phyloP scores from a whole-genome alignment of 2,329 filamentous ascomycete species.

The Clonostachys rosea region DNA sequence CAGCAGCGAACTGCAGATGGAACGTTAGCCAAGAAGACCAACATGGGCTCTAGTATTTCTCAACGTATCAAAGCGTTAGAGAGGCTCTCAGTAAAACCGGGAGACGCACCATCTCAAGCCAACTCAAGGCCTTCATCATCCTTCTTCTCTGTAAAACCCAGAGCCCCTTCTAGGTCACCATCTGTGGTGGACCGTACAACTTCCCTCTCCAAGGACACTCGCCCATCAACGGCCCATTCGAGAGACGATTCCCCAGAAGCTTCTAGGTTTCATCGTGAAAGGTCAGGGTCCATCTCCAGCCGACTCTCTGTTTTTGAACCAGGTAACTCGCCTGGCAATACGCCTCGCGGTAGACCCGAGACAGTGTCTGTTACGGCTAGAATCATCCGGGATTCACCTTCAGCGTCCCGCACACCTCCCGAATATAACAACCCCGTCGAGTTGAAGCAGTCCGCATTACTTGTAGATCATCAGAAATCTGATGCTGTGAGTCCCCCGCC shows the following conservation, averaged over 20 bases:
- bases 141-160: slow-evolving; percentile 52
- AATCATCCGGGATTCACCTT: slow-evolving; percentile 65
- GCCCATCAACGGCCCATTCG: slow-evolving; percentile 25
- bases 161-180: slow-evolving; percentile 37
- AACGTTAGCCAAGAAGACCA: slow-evolving; percentile 58
- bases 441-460: slow-evolving; percentile 53
- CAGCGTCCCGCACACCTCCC: slow-evolving; percentile 17
- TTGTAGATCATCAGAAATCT: slow-evolving; percentile 46
- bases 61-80: slow-evolving; percentile 92
- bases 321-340: slow-evolving; percentile 14
- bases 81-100: slow-evolving; percentile 54
- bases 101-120: slow-evolving; percentile 12
- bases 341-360: slow-evolving; percentile 52
- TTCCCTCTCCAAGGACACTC: slow-evolving; percentile 21
- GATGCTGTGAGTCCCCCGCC: background rate
- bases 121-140: slow-evolving; percentile 42
- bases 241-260: slow-evolving; percentile 42
- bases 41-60: slow-evolving; percentile 85
- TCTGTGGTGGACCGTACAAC: slow-evolving; percentile 38
- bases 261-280: slow-evolving; percentile 22
- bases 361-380: slow-evolving; percentile 86
- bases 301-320: slow-evolving; percentile 52
- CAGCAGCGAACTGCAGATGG: slow-evolving; percentile 35
- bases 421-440: slow-evolving; percentile 27
- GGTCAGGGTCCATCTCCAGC: slow-evolving; percentile 50